Base-by-base conservation (phyloP, 1,139 yeast genomes). In the Sugiyamaella pinicola region DNA sequence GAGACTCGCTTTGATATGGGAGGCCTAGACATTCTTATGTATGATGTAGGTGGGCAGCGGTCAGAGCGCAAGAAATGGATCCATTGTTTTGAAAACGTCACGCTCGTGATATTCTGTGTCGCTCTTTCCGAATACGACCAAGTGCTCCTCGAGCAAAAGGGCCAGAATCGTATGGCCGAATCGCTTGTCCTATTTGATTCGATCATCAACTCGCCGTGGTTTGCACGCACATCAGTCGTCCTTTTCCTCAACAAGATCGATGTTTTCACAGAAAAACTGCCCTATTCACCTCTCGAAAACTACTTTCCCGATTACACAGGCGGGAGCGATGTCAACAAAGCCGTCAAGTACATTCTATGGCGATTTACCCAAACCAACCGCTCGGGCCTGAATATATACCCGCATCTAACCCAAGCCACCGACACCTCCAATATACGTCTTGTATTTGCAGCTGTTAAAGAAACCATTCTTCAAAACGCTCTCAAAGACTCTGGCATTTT, bases 61-160 rank as follows among this genome's bases (percentile, higher is more conserved):
- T 84, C 93, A 1, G 97, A 90, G 72, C 82, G 97, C 51, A 88
- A 88, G 65, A 90, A 90, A 69, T 90, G 97, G 97, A 90, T 90
- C 60, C 95, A 90, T 70, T 90, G 96, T 67, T 90, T 90, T 65
- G 96, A 90, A 69, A 89, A 90, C 63, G 97, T 90, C 31, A 87
- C 96, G 0, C 76, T 87, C 49, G 87, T 90, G 47, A 88, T 90
- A 55, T 90, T 89, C 68, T 89, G 96, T 69, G 96, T 89, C 18
- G 91, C 97, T 0, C 73, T 90, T 50, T 84, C 93, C 1, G 97
- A 90, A 68, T 90, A 90, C 65, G 96, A 90, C 69, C 96, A 89
- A 70, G 87, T 83, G 1, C 72, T 90, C 54, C 70, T 87, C 51
- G 97, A 90, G 69, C 96, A 90, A 64, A 54, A 58, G 37, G 63